A percentile compares a stretch with the other conserved stretches of the same genome.
phyloP scores from a whole-genome alignment of 176 grass and related monocot genomes.

The Bolboschoenus planiculmis region DNA sequence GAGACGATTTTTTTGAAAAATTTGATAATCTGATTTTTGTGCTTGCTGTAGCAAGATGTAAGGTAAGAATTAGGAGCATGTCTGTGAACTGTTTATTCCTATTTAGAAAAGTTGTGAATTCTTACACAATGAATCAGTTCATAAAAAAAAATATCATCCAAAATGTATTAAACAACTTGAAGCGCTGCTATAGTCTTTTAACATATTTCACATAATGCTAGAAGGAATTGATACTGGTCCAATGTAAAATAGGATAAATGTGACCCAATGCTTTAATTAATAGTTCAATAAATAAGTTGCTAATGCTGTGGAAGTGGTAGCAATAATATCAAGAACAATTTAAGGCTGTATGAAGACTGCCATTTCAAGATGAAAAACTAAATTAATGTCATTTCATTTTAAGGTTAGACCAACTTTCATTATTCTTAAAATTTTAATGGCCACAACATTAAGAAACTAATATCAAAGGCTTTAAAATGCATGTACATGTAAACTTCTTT shows the following conservation, averaged over 20 bases:
- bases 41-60: background rate
- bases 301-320: too few relatives aligned
- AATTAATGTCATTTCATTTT: too few relatives aligned
- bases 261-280: background rate
- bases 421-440: too few relatives aligned
- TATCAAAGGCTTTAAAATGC: too few relatives aligned
- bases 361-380: too few relatives aligned
- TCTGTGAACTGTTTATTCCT: background rate
- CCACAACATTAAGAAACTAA: too few relatives aligned
- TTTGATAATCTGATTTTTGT: background rate
- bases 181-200: background rate
- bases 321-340: too few relatives aligned
- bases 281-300: too few relatives aligned
- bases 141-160: background rate
- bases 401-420: too few relatives aligned
- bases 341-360: too few relatives aligned
- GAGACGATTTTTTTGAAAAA: background rate
- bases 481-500: too few relatives aligned
- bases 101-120: conserved; percentile 2
- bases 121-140: background rate
- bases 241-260: background rate
- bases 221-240: background rate
- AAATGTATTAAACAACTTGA: background rate
- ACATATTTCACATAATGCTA: background rate
- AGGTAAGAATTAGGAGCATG: background rate